Conservation (phyloP, 306 rosid species). For the Styphnolobium japonicum region DNA sequence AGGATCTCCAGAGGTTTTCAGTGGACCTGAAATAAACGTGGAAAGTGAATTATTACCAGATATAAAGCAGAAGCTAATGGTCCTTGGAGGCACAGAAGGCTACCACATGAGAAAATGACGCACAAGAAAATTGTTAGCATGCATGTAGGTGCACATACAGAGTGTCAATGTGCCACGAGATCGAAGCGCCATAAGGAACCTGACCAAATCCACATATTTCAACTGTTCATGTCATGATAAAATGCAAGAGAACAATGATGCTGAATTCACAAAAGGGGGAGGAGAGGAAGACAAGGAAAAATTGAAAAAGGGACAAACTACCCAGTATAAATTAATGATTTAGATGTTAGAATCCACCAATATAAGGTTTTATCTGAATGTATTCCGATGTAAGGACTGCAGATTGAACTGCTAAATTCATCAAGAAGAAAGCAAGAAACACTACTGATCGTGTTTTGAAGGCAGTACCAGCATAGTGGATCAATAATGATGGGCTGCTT, state of each 20-base stretch:
- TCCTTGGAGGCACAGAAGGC: constrained; percentile 9
- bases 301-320: not conserved
- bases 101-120: constrained; percentile 17
- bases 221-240: not conserved
- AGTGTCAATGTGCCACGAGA: constrained; percentile 7
- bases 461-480: constrained; percentile 86
- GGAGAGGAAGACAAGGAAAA: not conserved
- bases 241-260: constrained; percentile 20
- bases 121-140: not conserved
- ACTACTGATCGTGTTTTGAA: not conserved
- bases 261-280: not conserved
- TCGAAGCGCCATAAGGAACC: constrained; percentile 6
- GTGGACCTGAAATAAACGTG: constrained; percentile 58
- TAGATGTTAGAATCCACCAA: not conserved
- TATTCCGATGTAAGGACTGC: constrained; percentile 1
- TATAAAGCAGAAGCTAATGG: not conserved
- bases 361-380: constrained; percentile 15
- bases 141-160: not conserved
- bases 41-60: constrained; percentile 15
- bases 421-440: constrained; percentile 4
- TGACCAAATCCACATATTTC: not conserved
- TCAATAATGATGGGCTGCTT: constrained; percentile 69
- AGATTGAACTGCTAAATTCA: not conserved
- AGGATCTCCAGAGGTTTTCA: constrained; percentile 50
- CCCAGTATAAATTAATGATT: not conserved